phyloP scores from a whole-genome alignment of 305 asterid genomes.

The Fraxinus ornus region DNA sequence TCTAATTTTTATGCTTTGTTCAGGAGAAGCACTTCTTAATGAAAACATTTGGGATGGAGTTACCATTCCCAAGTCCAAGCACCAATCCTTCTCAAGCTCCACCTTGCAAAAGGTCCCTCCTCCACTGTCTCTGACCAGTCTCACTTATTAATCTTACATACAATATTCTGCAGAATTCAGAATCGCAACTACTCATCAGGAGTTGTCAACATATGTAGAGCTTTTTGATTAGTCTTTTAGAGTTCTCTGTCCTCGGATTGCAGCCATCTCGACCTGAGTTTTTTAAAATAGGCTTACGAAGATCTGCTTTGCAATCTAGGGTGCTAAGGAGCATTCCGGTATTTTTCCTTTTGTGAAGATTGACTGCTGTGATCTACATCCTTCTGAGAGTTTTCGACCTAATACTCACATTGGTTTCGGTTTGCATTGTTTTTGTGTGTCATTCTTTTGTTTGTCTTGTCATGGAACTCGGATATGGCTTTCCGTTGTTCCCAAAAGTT shows the following conservation, averaged over 20 bases:
- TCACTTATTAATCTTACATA: slow-evolving; percentile 25
- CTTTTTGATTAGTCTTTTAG: slow-evolving; percentile 37
- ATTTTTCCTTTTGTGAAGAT: slow-evolving; percentile 36
- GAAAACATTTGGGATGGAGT: slow-evolving; percentile 92
- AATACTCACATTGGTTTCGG: slow-evolving; percentile 49
- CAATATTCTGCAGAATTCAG: slow-evolving; percentile 27
- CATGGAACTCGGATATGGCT: slow-evolving; percentile 61
- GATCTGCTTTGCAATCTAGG: slow-evolving; percentile 68
- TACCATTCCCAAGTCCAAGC: slow-evolving; percentile 46
- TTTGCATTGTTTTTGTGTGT: slow-evolving; percentile 52
- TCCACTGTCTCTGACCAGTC: slow-evolving; percentile 76
- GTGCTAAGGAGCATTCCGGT: slow-evolving; percentile 68
- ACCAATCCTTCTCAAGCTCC: slow-evolving; percentile 73
- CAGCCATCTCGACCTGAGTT: slow-evolving; percentile 72
- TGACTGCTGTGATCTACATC: slow-evolving; percentile 52
- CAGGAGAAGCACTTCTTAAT: slow-evolving; percentile 96
- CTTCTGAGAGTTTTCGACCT: slow-evolving; percentile 40
- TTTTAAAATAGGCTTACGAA: slow-evolving; percentile 65
- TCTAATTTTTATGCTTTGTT: slow-evolving; percentile 24
- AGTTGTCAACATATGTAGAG: slow-evolving; percentile 43
- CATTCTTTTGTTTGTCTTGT: slow-evolving; percentile 63
- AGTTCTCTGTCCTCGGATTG: slow-evolving; percentile 52
- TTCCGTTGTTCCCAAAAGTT: slow-evolving; percentile 50
- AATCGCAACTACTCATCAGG: slow-evolving; percentile 32
- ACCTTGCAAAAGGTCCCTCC: slow-evolving; percentile 96